Evolutionary conservation across 768 basidiomycete species (phyloP).

Genomic region (Terana coerulea): DNA sequence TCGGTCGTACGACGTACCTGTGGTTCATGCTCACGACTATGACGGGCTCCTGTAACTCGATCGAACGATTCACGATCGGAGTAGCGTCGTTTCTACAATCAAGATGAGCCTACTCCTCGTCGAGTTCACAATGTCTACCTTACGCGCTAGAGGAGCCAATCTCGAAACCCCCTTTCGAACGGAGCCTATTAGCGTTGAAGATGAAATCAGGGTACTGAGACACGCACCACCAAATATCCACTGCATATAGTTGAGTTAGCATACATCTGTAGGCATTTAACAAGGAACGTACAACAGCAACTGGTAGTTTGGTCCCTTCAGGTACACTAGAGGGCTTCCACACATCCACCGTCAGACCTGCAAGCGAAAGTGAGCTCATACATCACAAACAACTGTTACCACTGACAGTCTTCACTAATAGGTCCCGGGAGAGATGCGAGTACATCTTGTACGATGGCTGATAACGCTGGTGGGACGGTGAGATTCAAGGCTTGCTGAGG

Average conservation of each 20-base stretch:
- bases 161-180: not conserved
- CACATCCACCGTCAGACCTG: not conserved
- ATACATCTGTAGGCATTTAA: not conserved
- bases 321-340: not conserved
- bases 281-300: not conserved
- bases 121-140: too few relatives aligned
- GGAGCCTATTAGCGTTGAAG: not conserved
- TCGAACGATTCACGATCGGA: conserved; percentile 30
- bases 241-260: not conserved
- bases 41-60: conserved; percentile 40
- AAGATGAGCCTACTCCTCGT: too few relatives aligned
- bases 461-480: conserved; percentile 6
- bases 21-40: conserved; percentile 57
- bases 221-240: not conserved
- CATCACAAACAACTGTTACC: not conserved
- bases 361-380: not conserved
- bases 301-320: not conserved
- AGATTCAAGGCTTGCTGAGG: conserved; percentile 32
- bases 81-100: conserved; percentile 11
- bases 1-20: conserved; percentile 20
- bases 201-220: not conserved
- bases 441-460: not conserved
- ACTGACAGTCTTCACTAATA: conserved; percentile 12
- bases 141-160: too few relatives aligned
- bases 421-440: conserved; percentile 16